Base-by-base conservation (phyloP, 768 basidiomycete genomes). In the Phylloporus arenicola region DNA sequence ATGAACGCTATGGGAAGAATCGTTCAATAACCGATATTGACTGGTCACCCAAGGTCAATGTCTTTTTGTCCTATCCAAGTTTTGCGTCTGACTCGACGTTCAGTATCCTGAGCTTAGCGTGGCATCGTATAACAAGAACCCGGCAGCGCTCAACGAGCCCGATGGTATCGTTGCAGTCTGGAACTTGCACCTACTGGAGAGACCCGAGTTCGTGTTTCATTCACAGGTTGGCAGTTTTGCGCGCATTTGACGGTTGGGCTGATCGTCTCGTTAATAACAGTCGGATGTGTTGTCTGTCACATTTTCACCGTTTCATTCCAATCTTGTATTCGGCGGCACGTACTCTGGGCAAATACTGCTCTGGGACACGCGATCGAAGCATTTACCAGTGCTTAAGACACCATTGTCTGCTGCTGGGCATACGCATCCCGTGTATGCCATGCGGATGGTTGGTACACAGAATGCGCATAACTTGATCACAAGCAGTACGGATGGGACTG, bases 361-460 rank as follows among this genome's bases (percentile, higher is more conserved):
- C 0, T 99, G 96, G 96, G 96, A 99, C 63, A 98, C 94, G 8
- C 84, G 96, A 42, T 92, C 94, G 2, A 95, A 95, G 65, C 92
- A 96, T 64, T 74, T 97, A 2, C 96, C 96, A 0, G 92, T 98
- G 3, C 75, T 97, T 43, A 99, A 98, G 72, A 96, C 96, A 6
- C 96, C 96, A 0, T 70, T 98, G 35, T 96, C 94, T 14, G 92
- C 94, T 2, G 84, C 92, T 25, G 96, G 96, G 0, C 96, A 99
- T 64, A 98, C 96, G 4, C 95, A 99, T 69, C 96, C 96, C 1
- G 91, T 99, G 34, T 99, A 99, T 71, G 89, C 92, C 0, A 96
- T 99, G 86, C 85, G 89, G 57, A 92, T 97, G 85, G 90, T 98
- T 16, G 96, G 96, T 9, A 96, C 96, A 3, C 96, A 98, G 70